phyloP scores from a whole-genome alignment of 306 rosid genomes.

The Mimosa bimucronata region DNA sequence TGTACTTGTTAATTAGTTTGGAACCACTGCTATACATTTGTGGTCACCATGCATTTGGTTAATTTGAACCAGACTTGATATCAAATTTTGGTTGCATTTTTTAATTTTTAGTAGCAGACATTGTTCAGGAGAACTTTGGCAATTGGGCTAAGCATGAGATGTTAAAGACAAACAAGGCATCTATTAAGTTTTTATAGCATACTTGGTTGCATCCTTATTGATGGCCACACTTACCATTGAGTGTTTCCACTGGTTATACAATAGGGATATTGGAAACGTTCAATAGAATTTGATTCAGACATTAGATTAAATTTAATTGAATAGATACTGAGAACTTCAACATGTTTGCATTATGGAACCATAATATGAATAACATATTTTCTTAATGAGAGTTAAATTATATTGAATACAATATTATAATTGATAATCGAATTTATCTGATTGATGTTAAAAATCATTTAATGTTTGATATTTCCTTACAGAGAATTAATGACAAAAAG shows the following conservation, averaged over 20 bases:
- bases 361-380: slow-evolving; percentile 25
- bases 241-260: slow-evolving; percentile 13
- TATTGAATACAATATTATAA: slow-evolving; percentile 30
- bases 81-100: slow-evolving; percentile 19
- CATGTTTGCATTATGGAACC: slow-evolving; percentile 11
- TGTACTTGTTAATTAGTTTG: slow-evolving; percentile 14
- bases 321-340: neutral
- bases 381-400: slow-evolving; percentile 15
- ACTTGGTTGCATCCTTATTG: neutral
- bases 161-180: slow-evolving; percentile 6
- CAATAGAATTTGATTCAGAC: neutral
- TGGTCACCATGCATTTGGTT: slow-evolving; percentile 11
- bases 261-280: slow-evolving; percentile 12
- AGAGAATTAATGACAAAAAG: slow-evolving; percentile 60
- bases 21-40: neutral
- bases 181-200: neutral
- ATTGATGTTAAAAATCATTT: slow-evolving; percentile 26
- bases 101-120: slow-evolving; percentile 11
- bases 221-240: slow-evolving; percentile 2
- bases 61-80: slow-evolving; percentile 25
- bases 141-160: slow-evolving; percentile 27
- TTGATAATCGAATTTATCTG: slow-evolving; percentile 30
- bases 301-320: neutral
- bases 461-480: slow-evolving; percentile 43
- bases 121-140: slow-evolving; percentile 29